Base-by-base conservation (phyloP, 768 basidiomycete genomes). In the Lentinula guzmanii region DNA sequence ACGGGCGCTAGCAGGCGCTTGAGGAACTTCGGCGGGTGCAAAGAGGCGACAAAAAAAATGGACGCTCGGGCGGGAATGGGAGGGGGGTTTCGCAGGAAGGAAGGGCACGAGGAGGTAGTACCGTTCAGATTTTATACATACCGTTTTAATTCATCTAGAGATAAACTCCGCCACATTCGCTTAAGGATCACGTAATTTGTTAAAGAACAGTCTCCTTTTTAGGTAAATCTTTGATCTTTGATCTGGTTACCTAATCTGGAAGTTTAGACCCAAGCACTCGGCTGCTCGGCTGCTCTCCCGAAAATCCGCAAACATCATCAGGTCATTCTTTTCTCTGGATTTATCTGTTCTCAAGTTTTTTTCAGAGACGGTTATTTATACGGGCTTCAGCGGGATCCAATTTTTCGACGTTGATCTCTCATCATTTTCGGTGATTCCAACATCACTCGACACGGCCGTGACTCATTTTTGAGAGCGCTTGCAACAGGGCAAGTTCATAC, bases 31-130 rank as follows among this genome's bases (percentile, higher is more conserved):
- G 34, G 31, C 58, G 58, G 58, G 58, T n/a, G 45, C 28, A 28
- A 41, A 50, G 16, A 39, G 59, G 61, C 28, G 2, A 24, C 1
- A 53, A 54, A 39, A 35, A 28, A 28, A 28, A 61, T 39, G 52
- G 52, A 46, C 61, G 37, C 24, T 46, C 41, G 45, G 48, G 42
- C 46, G 55, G 62, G 50, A 42, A 39, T 18, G 31, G 48, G 41
- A 41, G 52, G 42, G 62, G 62, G 62, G 62, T 62, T 57, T 62
- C 62, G 57, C 62, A 65, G 42, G 46, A 55, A 37, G 56, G 55
- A 53, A 43, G 42, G 28, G 39, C 50, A 62, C 55, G 61, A 37
- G 57, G 61, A 45, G 56, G 41, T 13, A 31, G n/a, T 39, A 15
- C 55, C 55, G 34, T 31, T 46, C 58, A 51, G 33, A 31, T 33